These are phyloP conservation scores for Coemansia sp. DNA, from an alignment of 192 early-diverging fungal species.

Conservation along the genomic window DNA sequence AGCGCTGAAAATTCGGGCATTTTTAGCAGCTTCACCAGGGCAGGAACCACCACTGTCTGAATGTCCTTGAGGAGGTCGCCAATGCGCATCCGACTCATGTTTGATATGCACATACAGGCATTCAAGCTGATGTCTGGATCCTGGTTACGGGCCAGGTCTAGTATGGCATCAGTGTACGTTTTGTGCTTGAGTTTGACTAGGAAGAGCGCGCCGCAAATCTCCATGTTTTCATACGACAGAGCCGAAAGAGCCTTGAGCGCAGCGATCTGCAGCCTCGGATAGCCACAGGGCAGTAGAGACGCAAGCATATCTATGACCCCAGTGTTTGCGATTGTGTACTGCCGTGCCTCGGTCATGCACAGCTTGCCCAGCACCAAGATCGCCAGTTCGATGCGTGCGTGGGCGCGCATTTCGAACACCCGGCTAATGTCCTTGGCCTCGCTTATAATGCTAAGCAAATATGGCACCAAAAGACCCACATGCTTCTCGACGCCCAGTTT, in stretches of 20 bases:
- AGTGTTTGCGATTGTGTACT: conserved; percentile 49
- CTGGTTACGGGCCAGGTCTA: conserved; percentile 32
- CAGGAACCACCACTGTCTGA: conserved; percentile 40
- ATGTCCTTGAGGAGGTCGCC: conserved; percentile 19
- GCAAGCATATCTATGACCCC: conserved; percentile 41
- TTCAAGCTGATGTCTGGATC: conserved; percentile 37
- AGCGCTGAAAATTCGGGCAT: conserved; percentile 8
- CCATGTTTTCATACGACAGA: conserved; percentile 51
- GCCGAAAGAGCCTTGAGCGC: conserved; percentile 43
- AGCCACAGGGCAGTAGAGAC: conserved; percentile 27
- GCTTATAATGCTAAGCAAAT: conserved; percentile 39
- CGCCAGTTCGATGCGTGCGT: conserved; percentile 48
- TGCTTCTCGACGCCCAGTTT: conserved; percentile 33
- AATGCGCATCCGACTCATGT: conserved; percentile 49
- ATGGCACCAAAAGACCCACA: conserved; percentile 23
- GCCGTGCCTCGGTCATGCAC: conserved; percentile 46
- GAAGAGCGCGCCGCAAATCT: conserved; percentile 37
- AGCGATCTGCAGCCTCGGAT: conserved; percentile 41
- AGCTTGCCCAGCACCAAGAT: conserved; percentile 45
- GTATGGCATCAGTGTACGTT: conserved; percentile 19
- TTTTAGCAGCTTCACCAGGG: conserved; percentile 37
- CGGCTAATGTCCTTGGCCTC: conserved; percentile 14
- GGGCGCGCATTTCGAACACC: conserved; percentile 31
- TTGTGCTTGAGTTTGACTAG: conserved; percentile 14
- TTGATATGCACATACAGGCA: conserved; percentile 42